Evolutionary conservation across 2,329 filamentous ascomycete genomes (phyloP).

Genomic region (Rhynchosporium agropyri): DNA sequence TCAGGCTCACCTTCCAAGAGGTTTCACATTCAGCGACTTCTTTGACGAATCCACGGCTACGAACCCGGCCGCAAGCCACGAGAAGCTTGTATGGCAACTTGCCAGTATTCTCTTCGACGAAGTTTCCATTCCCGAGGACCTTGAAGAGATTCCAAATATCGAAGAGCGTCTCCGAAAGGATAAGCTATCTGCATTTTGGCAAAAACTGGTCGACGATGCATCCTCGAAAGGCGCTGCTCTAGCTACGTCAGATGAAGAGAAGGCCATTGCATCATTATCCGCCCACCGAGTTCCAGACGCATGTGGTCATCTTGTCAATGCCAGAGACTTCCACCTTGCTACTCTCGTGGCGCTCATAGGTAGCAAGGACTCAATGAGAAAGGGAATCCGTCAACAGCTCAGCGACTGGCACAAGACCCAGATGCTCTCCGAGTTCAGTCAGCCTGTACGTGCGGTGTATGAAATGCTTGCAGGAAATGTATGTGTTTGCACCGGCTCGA

Average conservation of each 20-base stretch:
- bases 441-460: conserved; percentile 83
- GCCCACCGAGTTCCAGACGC: conserved; percentile 80
- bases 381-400: conserved; percentile 78
- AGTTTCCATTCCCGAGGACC: conserved; percentile 50
- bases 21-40: conserved; percentile 54
- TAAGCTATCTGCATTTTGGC: conserved; percentile 68
- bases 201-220: conserved; percentile 64
- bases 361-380: conserved; percentile 66
- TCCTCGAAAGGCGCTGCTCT: conserved; percentile 58
- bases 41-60: conserved; percentile 46
- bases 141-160: conserved; percentile 44
- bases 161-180: conserved; percentile 55
- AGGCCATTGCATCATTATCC: conserved; percentile 78
- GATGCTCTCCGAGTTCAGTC: conserved; percentile 83
- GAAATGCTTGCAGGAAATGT: conserved; percentile 87
- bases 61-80: conserved; percentile 56
- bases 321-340: conserved; percentile 80
- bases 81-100: conserved; percentile 81
- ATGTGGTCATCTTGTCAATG: conserved; percentile 75
- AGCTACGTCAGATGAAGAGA: conserved; percentile 72
- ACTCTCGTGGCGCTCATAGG: conserved; percentile 84
- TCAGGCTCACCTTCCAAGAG: conserved; percentile 52
- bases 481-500: conserved; percentile 79
- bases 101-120: conserved; percentile 85
- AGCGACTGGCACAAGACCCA: conserved; percentile 82